Evolutionary conservation across 2,329 filamentous ascomycete genomes (phyloP).

Genomic region (Colletotrichum horii): DNA sequence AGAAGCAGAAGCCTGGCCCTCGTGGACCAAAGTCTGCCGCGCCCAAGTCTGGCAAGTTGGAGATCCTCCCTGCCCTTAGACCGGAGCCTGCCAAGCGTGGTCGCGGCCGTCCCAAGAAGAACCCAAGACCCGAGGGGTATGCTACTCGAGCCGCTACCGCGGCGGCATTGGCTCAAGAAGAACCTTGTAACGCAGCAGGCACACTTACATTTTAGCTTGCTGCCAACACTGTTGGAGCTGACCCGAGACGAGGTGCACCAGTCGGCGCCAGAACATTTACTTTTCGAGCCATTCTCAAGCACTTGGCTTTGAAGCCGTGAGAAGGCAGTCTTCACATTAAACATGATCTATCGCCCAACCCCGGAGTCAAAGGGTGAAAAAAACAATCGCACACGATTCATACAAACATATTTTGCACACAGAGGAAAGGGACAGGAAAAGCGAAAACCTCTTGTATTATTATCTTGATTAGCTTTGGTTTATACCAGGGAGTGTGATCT

Average conservation of each 20-base stretch:
- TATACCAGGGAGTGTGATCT: not conserved
- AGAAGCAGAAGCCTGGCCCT: not conserved
- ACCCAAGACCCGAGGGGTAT: not conserved
- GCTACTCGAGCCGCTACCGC: not conserved
- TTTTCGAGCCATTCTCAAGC: not conserved
- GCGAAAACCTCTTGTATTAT: constrained; percentile 8
- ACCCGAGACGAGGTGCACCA: not conserved
- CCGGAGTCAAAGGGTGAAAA: not conserved
- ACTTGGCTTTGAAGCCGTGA: not conserved
- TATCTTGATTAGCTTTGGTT: constrained; percentile 9
- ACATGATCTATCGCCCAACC: not conserved
- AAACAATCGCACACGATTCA: not conserved
- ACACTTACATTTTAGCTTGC: not conserved
- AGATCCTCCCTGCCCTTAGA: not conserved
- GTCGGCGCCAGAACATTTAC: not conserved
- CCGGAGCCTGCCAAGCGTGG: not conserved
- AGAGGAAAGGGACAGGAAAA: not conserved
- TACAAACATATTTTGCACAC: not conserved
- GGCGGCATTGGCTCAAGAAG: not conserved
- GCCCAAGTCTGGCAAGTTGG: not conserved
- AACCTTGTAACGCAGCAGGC: not conserved
- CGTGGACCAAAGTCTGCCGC: not conserved
- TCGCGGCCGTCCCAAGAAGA: not conserved
- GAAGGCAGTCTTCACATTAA: not conserved
- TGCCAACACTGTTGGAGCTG: not conserved